These are phyloP conservation scores for Solanum infundibuliforme DNA, from an alignment of 257 asterid genomes.

Conservation along the genomic window DNA sequence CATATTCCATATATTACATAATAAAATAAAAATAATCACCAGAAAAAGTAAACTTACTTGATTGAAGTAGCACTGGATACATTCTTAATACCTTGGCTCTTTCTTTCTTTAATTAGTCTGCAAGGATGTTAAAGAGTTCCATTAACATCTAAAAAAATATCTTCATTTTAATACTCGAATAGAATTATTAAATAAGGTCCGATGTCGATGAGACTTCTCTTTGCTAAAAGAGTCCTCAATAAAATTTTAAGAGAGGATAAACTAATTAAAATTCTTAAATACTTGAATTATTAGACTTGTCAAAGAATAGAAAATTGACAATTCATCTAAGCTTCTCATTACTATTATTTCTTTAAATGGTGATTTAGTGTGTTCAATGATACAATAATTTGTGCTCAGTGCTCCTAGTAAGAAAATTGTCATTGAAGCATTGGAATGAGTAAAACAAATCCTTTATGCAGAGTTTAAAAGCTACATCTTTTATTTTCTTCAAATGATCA, in stretches of 20 bases:
- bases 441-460: background rate
- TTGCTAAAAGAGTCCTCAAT: background rate
- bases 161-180: background rate
- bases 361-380: background rate
- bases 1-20: no score
- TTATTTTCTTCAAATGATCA: background rate
- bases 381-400: background rate
- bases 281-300: background rate
- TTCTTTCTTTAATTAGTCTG: no score
- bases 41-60: no score
- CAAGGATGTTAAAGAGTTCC: no score
- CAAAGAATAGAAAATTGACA: background rate
- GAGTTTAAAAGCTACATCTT: background rate
- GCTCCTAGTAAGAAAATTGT: background rate
- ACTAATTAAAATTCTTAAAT: background rate
- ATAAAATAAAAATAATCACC: no score
- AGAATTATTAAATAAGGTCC: background rate
- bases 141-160: no score
- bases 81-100: no score
- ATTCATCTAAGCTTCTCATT: background rate
- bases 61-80: no score
- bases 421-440: background rate
- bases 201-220: background rate
- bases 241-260: background rate
- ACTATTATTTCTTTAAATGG: background rate